phyloP scores from a whole-genome alignment of 768 basidiomycete species.

The Podaxis sp. region DNA sequence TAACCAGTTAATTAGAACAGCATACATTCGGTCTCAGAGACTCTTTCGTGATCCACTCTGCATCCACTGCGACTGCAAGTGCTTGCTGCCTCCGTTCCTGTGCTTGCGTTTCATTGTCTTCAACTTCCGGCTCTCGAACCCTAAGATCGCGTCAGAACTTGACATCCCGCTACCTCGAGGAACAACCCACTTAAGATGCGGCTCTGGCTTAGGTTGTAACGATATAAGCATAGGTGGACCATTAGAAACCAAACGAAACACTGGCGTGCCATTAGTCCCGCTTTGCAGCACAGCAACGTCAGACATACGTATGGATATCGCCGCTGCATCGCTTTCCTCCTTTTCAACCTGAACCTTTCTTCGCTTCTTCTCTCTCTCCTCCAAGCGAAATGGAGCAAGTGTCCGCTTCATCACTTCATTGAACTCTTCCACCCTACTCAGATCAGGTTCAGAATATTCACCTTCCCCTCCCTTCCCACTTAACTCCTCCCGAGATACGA shows the following conservation, averaged over 20 bases:
- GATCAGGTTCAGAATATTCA: constrained; percentile 13
- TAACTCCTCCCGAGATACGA: constrained; percentile 36
- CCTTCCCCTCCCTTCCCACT: constrained; percentile 17
- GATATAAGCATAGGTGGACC: constrained; percentile 38
- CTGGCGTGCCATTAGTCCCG: constrained; percentile 26
- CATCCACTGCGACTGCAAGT: constrained; percentile 39
- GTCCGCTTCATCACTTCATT: constrained; percentile 6
- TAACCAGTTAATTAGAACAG: constrained; percentile 6
- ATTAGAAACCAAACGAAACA: constrained; percentile 51
- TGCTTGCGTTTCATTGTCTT: constrained; percentile 48
- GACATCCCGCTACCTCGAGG: neutral
- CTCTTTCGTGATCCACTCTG: constrained; percentile 27
- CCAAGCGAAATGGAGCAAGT: neutral
- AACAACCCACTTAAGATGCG: constrained; percentile 33
- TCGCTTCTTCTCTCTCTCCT: constrained; percentile 6
- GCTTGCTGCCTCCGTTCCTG: constrained; percentile 39
- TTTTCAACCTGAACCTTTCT: constrained; percentile 13
- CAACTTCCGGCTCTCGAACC: constrained; percentile 47
- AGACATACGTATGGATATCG: constrained; percentile 21
- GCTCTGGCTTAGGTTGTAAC: constrained; percentile 42
- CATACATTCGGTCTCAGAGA: constrained; percentile 22
- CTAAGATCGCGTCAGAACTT: constrained; percentile 26
- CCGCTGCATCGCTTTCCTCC: neutral
- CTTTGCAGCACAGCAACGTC: constrained; percentile 11
- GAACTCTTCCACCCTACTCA: constrained; percentile 18